These are phyloP conservation scores for Tillandsia fasciculata DNA, from an alignment of 176 grass and related monocot genomes.

Conservation along the genomic window DNA sequence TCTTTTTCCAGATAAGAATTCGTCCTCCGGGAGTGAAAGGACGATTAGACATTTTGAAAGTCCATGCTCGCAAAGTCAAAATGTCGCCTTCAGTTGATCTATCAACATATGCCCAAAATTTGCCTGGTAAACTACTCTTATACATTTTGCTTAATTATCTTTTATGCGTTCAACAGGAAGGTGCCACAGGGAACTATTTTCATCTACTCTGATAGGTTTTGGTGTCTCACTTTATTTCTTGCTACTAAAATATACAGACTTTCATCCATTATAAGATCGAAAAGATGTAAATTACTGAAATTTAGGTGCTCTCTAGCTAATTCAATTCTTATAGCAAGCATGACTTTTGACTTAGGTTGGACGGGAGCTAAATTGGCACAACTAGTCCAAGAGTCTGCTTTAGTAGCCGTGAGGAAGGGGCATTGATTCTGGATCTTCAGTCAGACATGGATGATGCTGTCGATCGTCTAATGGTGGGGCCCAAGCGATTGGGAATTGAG, in stretches of 20 bases:
- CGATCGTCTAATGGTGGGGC: slow-evolving; percentile 25
- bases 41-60: slow-evolving; percentile 30
- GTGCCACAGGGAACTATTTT: neutral
- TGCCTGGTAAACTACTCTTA: slow-evolving; percentile 6
- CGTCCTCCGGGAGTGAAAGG: slow-evolving; percentile 23
- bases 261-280: no score
- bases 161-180: neutral
- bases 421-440: slow-evolving; percentile 31
- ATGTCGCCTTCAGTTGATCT: slow-evolving; percentile 29
- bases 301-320: no score
- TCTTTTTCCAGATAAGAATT: slow-evolving; percentile 24
- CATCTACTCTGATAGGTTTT: neutral
- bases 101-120: slow-evolving; percentile 28
- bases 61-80: slow-evolving; percentile 31
- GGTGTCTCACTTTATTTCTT: neutral
- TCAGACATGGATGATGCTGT: slow-evolving; percentile 36
- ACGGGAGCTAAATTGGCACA: slow-evolving; percentile 23
- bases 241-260: neutral
- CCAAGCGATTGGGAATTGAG: slow-evolving; percentile 20
- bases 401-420: slow-evolving; percentile 26
- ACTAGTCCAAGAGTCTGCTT: slow-evolving; percentile 24
- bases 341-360: slow-evolving; percentile 8
- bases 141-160: neutral
- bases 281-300: no score
- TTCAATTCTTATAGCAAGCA: neutral